Conservation (phyloP, 176 grass and related monocot species). For the Oropetium thomaeum region DNA sequence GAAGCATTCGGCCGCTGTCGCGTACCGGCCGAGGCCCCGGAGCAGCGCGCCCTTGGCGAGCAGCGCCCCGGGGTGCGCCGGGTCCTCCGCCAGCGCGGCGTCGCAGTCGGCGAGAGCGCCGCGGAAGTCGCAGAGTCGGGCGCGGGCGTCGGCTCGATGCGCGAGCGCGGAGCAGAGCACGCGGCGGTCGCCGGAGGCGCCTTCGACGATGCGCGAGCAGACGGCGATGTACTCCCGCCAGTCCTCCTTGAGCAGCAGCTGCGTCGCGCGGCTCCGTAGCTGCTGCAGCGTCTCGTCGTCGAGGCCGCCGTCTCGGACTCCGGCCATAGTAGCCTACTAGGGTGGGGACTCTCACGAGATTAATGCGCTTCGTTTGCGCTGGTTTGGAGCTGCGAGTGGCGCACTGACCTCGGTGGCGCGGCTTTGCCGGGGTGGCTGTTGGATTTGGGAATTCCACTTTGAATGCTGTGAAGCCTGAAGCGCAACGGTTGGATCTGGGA, state of each 20-base stretch:
- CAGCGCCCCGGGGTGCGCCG: slow-evolving; percentile 49
- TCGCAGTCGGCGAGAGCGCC: slow-evolving; percentile 64
- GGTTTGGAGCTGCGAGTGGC: neutral
- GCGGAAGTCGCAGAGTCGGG: slow-evolving; percentile 41
- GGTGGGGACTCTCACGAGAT: neutral
- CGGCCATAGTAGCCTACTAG: neutral
- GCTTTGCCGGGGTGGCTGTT: slow-evolving; percentile 10
- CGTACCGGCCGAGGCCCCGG: slow-evolving; percentile 54
- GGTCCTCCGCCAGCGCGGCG: slow-evolving; percentile 47
- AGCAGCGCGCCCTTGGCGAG: slow-evolving; percentile 70
- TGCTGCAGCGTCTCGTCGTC: slow-evolving; percentile 64
- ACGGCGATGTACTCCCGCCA: slow-evolving; percentile 76
- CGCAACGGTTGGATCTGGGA: slow-evolving; percentile 49
- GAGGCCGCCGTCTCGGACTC: slow-evolving; percentile 23
- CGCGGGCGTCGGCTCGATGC: slow-evolving; percentile 68
- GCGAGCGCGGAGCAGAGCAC: slow-evolving; percentile 54
- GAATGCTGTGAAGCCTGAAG: neutral
- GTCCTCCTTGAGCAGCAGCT: slow-evolving; percentile 74
- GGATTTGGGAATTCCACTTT: slow-evolving; percentile 7
- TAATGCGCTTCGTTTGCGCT: neutral
- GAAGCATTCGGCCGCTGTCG: slow-evolving; percentile 55
- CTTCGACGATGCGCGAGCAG: slow-evolving; percentile 57
- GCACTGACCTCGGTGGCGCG: slow-evolving; percentile 24
- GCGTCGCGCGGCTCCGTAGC: slow-evolving; percentile 63
- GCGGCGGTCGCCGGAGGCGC: slow-evolving; percentile 33